phyloP scores from a whole-genome alignment of 1,284 basidiomycete genomes.

The Sanguinoderma infundibulare region DNA sequence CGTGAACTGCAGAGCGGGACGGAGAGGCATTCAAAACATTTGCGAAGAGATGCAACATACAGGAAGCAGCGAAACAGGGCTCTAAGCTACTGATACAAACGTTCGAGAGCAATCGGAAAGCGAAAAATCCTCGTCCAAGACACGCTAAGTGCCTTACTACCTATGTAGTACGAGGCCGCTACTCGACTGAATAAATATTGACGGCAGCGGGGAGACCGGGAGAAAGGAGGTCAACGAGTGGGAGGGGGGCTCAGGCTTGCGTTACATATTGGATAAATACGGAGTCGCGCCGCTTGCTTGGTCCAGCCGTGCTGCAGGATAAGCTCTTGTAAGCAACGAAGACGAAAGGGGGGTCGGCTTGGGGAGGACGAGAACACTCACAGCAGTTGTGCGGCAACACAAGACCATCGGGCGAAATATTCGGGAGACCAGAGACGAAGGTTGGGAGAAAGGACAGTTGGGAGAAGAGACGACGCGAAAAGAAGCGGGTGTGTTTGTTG shows the following conservation, averaged over 20 bases:
- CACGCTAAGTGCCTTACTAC: background rate
- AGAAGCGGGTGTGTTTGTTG: too few species aligned
- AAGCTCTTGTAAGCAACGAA: background rate
- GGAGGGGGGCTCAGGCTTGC: background rate
- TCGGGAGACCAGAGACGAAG: background rate
- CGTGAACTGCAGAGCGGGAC: too few species aligned
- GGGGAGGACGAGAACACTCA: background rate
- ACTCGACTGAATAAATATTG: background rate
- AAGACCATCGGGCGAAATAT: background rate
- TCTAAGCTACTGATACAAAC: background rate
- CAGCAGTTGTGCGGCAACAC: background rate
- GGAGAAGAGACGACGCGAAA: too few species aligned
- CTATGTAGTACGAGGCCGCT: too few species aligned
- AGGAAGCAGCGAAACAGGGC: background rate
- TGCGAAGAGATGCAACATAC: background rate
- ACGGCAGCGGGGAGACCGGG: background rate
- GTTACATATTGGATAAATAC: background rate
- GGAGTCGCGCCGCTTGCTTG: background rate
- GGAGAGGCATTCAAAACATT: too few species aligned
- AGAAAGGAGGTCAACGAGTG: background rate
- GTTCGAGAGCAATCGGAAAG: background rate
- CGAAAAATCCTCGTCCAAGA: background rate
- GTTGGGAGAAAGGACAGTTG: background rate
- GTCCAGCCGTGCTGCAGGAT: background rate
- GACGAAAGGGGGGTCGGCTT: background rate